A percentile compares a stretch with the other conserved stretches of the same genome.
phyloP scores from a whole-genome alignment of 1,139 yeast genomes.

The Candida sojae region DNA sequence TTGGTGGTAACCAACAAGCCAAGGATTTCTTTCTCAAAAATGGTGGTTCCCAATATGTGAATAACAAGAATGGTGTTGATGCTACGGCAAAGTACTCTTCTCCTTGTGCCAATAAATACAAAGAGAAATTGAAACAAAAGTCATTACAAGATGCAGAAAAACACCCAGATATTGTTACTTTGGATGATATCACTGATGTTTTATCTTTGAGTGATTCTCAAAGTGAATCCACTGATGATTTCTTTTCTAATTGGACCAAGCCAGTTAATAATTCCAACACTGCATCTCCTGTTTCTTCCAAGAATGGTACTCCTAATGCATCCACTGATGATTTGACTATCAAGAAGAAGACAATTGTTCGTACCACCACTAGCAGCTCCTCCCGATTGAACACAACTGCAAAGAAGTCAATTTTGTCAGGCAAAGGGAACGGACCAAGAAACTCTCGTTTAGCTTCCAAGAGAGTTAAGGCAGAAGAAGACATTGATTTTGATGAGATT shows the following conservation, averaged over 20 bases:
- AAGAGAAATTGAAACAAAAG: constrained; percentile 72
- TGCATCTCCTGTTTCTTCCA: constrained; percentile 58
- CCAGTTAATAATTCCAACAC: constrained; percentile 54
- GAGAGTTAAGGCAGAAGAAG: constrained; percentile 52
- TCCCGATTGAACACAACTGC: constrained; percentile 24
- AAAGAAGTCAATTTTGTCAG: constrained; percentile 41
- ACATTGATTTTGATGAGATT: constrained; percentile 88
- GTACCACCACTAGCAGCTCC: constrained; percentile 18
- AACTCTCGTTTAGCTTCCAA: constrained; percentile 60
- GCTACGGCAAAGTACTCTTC: constrained; percentile 81
- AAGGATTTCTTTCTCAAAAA: constrained; percentile 79
- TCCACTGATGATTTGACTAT: constrained; percentile 37
- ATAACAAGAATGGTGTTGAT: constrained; percentile 47
- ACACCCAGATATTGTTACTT: constrained; percentile 66
- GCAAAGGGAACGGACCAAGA: constrained; percentile 50
- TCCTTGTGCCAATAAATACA: constrained; percentile 73
- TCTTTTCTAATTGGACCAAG: constrained; percentile 89
- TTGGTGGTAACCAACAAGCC: constrained; percentile 89
- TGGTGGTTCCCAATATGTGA: constrained; percentile 75
- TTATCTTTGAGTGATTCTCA: constrained; percentile 35
- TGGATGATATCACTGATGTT: constrained; percentile 54
- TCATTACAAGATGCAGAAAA: constrained; percentile 65
- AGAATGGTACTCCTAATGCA: constrained; percentile 48
- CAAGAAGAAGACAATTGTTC: constrained; percentile 22
- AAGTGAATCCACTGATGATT: constrained; percentile 65